Evolutionary conservation across 805 yeast genomes (phyloP).

Genomic region (Candida adriatica): DNA sequence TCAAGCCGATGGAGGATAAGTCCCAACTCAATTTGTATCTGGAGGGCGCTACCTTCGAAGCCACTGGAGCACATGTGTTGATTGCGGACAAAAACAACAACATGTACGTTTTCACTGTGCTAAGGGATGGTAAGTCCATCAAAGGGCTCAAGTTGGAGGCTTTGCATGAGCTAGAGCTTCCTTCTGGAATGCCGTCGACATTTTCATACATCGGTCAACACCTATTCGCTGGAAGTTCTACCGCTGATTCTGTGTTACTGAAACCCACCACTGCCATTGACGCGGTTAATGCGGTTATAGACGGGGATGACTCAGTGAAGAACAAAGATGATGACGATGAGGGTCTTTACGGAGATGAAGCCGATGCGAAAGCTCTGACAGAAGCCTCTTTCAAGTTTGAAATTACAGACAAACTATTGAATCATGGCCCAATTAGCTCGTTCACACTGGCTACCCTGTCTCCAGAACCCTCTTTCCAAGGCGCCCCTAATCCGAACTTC

Average conservation of each 20-base stretch:
- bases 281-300: too few species aligned
- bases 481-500: constrained; percentile 61
- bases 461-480: constrained; percentile 46
- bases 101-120: constrained; percentile 23
- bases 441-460: constrained; percentile 59
- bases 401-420: constrained; percentile 46
- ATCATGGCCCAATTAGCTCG: constrained; percentile 68
- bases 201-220: constrained; percentile 36
- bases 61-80: constrained; percentile 29
- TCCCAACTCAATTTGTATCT: constrained; percentile 44
- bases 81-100: constrained; percentile 31
- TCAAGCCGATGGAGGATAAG: constrained; percentile 37
- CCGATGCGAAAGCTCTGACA: constrained; percentile 28
- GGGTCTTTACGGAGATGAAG: constrained; percentile 27
- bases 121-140: constrained; percentile 32
- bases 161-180: constrained; percentile 2
- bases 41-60: constrained; percentile 41
- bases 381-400: constrained; percentile 31
- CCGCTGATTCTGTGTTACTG: constrained; percentile 50
- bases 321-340: constrained; percentile 39
- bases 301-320: constrained; percentile 21
- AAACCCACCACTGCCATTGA: constrained; percentile 17
- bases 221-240: constrained; percentile 53
- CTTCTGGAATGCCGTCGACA: constrained; percentile 20
- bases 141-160: constrained; percentile 12